Base-by-base conservation (phyloP, 139 green algal genomes). In the Marvania coccoides region DNA sequence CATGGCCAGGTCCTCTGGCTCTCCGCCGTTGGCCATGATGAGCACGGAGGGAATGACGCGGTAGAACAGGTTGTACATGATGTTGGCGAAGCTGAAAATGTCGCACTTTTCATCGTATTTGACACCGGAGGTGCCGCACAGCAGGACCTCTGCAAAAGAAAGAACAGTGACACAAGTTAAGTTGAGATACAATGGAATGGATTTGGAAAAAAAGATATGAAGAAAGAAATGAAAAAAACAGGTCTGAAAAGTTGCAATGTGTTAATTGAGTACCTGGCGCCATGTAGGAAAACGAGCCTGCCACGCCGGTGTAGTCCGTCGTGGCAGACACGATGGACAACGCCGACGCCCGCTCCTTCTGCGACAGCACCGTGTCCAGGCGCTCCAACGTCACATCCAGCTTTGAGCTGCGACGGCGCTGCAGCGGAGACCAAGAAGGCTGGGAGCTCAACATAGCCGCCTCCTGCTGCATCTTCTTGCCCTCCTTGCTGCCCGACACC, bases 11-110 rank as follows among this genome's bases (percentile, higher is more conserved):
- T 59, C 30, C 23, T 59, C 5, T 23, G 34, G 3, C 23, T 55
- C 23, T 14, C 28, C 70, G 4, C 77, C 75, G 5, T 86, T 84
- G 42, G 86, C 83, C 65, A 63, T 39, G 29, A 88, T 61, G 23
- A 65, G 68, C 61, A 82, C 77, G 61, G 83, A 87, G 26, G 88
- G 65, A 35, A 89, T 72, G 39, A 69, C 67, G 29, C 81, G 74
- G 29, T 48, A 74, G 59, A 91, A 81, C 40, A 95, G 67, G 73
- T 95, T 85, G 58, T 81, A 94, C 55, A 87, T 73, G 39, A 94
- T 84, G 34, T 95, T 70, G 40, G 69, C 88, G 61, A 91, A 91
- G 26, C 28, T 69, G 69, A 92, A 95, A n/a, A 93, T 75, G 48
- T 92, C 85, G 28, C 84, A 75, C 69, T 87, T 87, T 48, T 88